These are phyloP conservation scores for Citropsis articulata DNA, from an alignment of 345 rosid genomes.

Conservation along the genomic window DNA sequence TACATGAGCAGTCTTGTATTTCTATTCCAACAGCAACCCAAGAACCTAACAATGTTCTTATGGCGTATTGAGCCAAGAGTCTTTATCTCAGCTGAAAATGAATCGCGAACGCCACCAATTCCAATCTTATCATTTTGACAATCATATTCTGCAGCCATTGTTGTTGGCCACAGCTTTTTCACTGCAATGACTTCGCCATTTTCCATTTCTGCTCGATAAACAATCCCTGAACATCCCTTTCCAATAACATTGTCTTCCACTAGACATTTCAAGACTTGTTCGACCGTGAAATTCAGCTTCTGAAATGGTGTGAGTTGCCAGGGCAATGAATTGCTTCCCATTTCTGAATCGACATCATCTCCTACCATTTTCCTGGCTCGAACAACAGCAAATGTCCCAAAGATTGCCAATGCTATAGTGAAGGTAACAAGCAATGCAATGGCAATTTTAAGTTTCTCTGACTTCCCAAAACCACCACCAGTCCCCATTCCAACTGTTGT, in stretches of 20 bases:
- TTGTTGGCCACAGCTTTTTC: slow-evolving; percentile 77
- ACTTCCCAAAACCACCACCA: slow-evolving; percentile 23
- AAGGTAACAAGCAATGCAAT: slow-evolving; percentile 51
- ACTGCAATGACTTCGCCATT: slow-evolving; percentile 71
- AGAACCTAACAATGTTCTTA: slow-evolving; percentile 79
- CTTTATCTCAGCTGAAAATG: slow-evolving; percentile 83
- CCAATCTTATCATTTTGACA: slow-evolving; percentile 42
- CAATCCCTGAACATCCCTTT: slow-evolving; percentile 87
- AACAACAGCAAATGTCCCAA: slow-evolving; percentile 49
- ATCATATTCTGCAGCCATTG: slow-evolving; percentile 32
- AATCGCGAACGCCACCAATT: slow-evolving; percentile 61
- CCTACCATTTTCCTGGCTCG: slow-evolving; percentile 44
- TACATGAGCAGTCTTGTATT: slow-evolving; percentile 81
- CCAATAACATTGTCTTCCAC: slow-evolving; percentile 74
- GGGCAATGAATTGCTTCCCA: slow-evolving; percentile 49
- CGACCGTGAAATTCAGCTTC: slow-evolving; percentile 64
- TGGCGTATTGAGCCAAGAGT: slow-evolving; percentile 88
- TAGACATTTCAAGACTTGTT: slow-evolving; percentile 61
- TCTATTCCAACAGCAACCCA: slow-evolving; percentile 85
- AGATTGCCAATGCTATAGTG: slow-evolving; percentile 42
- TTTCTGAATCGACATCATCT: slow-evolving; percentile 51
- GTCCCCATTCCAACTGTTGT: slow-evolving; percentile 20
- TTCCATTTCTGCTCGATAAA: slow-evolving; percentile 72
- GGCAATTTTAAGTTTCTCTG: slow-evolving; percentile 46
- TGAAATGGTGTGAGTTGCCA: slow-evolving; percentile 88